These are phyloP conservation scores for Thamnidium elegans DNA, from an alignment of 192 early-diverging fungal genomes.

Conservation along the genomic window DNA sequence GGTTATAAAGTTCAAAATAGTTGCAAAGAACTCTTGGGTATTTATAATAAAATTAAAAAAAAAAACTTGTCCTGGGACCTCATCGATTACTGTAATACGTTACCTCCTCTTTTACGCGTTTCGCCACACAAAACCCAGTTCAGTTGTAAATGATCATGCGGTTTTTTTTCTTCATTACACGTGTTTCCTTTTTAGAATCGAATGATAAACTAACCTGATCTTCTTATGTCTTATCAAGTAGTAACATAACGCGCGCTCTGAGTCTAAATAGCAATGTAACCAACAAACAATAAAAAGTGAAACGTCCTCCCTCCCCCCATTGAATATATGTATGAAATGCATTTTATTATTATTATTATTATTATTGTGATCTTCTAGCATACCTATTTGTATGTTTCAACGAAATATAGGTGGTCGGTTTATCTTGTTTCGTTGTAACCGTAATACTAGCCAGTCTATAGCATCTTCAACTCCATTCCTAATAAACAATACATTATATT, in stretches of 20 bases:
- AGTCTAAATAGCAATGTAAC: neutral
- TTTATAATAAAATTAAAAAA: neutral
- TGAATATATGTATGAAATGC: neutral
- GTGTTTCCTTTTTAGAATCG: conserved; percentile 9
- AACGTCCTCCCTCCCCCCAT: neutral
- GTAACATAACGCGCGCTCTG: neutral
- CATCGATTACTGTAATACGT: conserved; percentile 18
- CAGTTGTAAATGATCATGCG: conserved; percentile 14
- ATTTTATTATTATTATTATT: neutral
- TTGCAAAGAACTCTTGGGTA: neutral
- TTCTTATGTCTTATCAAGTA: neutral
- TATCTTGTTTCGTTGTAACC: conserved; percentile 78
- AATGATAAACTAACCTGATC: neutral
- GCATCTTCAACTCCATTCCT: conserved; percentile 83
- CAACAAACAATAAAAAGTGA: neutral
- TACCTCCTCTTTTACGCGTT: conserved; percentile 6
- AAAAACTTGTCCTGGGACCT: neutral
- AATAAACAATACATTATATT: neutral
- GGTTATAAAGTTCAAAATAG: conserved; percentile 4
- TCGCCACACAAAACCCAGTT: conserved; percentile 2
- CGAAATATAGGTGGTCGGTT: conserved; percentile 75
- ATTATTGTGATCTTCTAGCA: neutral
- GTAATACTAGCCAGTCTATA: conserved; percentile 80
- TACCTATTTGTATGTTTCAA: conserved; percentile 21
- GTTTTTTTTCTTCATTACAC: conserved; percentile 4